Percentiles rank a stretch among this genome's conserved stretches.
phyloP scores from a whole-genome alignment of 1,284 basidiomycete species.

The Gymnopus androsaceus region DNA sequence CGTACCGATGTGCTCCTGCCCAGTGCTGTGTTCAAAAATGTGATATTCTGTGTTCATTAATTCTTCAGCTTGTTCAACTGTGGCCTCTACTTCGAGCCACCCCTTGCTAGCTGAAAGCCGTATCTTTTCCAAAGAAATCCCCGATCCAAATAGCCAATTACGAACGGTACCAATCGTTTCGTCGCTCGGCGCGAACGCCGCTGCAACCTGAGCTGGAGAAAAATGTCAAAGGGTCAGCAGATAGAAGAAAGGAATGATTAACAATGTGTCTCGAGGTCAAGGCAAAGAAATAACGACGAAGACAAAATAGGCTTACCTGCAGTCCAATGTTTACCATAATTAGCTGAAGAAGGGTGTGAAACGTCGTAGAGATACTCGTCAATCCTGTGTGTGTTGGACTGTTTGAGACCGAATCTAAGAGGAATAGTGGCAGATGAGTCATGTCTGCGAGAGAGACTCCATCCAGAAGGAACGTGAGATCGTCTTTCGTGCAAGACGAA shows the following conservation, averaged over 20 bases:
- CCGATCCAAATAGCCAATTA: conserved; percentile 43
- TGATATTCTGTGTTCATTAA: conserved; percentile 51
- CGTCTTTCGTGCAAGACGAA: conserved; percentile 44
- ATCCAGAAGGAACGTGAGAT: conserved; percentile 35
- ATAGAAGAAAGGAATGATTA: too few relatives aligned
- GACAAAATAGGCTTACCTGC: too few relatives aligned
- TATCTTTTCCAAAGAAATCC: conserved; percentile 39
- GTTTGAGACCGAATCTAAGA: conserved; percentile 48
- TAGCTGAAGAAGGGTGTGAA: conserved; percentile 41
- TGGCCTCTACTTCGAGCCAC: conserved; percentile 50
- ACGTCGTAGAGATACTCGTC: conserved; percentile 46
- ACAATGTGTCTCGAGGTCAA: too few relatives aligned
- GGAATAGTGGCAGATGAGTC: conserved; percentile 34
- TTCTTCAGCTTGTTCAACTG: conserved; percentile 45
- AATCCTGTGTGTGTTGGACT: conserved; percentile 44
- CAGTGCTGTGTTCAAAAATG: conserved; percentile 42
- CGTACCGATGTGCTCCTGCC: conserved; percentile 31
- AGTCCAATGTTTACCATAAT: conserved; percentile 42
- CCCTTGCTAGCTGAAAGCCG: conserved; percentile 40
- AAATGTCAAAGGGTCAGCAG: too few relatives aligned
- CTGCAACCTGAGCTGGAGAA: conserved; percentile 31
- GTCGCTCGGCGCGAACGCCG: conserved; percentile 36
- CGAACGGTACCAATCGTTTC: conserved; percentile 7
- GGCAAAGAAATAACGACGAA: too few relatives aligned
- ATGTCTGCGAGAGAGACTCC: conserved; percentile 35